A percentile compares a stretch with the other conserved stretches of the same genome.
Evolutionary conservation across 2,329 filamentous ascomycete genomes (phyloP).

Genomic region (Colletotrichum salicis): DNA sequence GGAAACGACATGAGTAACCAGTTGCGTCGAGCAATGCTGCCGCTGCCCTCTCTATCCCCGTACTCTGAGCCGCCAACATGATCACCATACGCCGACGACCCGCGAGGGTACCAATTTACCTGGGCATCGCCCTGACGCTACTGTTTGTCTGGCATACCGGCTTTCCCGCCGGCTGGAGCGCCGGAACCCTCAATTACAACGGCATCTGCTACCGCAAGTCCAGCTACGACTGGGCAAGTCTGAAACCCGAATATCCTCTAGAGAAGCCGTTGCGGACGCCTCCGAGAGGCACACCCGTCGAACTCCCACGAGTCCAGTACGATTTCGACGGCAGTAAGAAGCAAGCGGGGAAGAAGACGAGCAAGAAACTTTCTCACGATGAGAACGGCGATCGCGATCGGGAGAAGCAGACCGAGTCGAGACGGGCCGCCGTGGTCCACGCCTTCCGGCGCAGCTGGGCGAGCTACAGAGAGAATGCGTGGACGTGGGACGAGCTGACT

Average conservation of each 20-base stretch:
- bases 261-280: constrained; percentile 44
- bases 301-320: constrained; percentile 41
- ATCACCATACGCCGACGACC: constrained; percentile 35
- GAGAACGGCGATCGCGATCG: constrained; percentile 39
- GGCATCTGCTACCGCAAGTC: constrained; percentile 34
- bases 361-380: constrained; percentile 46
- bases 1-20: constrained; percentile 28
- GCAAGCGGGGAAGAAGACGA: constrained; percentile 6
- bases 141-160: constrained; percentile 31
- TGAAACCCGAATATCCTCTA: constrained; percentile 46
- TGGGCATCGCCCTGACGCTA: constrained; percentile 25
- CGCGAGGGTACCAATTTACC: constrained; percentile 31
- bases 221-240: constrained; percentile 52
- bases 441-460: constrained; percentile 60
- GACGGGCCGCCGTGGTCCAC: constrained; percentile 50
- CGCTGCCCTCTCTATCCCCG: constrained; percentile 18
- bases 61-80: constrained; percentile 35
- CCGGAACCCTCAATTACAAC: constrained; percentile 13
- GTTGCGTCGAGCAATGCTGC: constrained; percentile 32
- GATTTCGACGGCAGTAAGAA: constrained; percentile 38
- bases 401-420: constrained; percentile 40
- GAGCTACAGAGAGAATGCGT: constrained; percentile 64
- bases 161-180: constrained; percentile 18
- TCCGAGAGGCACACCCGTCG: constrained; percentile 47
- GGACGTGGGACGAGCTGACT: constrained; percentile 66